phyloP scores from a whole-genome alignment of 345 rosid genomes.

The Turnera subulata region DNA sequence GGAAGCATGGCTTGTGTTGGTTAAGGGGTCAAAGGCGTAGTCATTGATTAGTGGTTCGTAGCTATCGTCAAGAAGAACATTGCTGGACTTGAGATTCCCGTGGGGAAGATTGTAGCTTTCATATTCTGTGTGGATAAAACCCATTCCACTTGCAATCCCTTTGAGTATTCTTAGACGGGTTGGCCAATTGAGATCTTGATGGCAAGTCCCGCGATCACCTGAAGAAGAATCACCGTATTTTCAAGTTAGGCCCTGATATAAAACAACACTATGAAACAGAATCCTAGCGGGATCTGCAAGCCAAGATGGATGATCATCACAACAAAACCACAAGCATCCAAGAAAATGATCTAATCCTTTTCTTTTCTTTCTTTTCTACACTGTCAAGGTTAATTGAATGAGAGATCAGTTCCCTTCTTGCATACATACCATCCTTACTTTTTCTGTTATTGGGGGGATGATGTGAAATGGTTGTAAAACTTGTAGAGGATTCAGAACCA shows the following conservation, averaged over 20 bases:
- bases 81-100: conserved; percentile 34
- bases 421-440: too few relatives aligned
- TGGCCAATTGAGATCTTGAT: conserved; percentile 20
- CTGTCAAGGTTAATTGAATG: too few relatives aligned
- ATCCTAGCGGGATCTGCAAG: too few relatives aligned
- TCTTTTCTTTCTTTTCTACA: too few relatives aligned
- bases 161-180: conserved; percentile 20
- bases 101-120: conserved; percentile 21
- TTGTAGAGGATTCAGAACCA: too few relatives aligned
- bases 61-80: conserved; percentile 13
- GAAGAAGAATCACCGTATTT: neutral
- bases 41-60: conserved; percentile 18
- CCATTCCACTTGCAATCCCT: conserved; percentile 25
- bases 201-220: conserved; percentile 29
- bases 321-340: neutral
- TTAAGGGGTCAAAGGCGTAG: conserved; percentile 24
- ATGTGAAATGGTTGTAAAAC: too few relatives aligned
- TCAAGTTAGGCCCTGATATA: too few relatives aligned
- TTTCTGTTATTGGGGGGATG: too few relatives aligned
- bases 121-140: conserved; percentile 15
- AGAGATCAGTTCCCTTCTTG: too few relatives aligned
- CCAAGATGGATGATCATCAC: neutral
- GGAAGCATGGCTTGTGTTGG: conserved; percentile 13
- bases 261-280: too few relatives aligned
- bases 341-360: too few relatives aligned